Evolutionary conservation across 2,329 filamentous ascomycete species (phyloP), one percentile per base, ranked within the genome.

Genomic region (Aureobasidium sp.): DNA sequence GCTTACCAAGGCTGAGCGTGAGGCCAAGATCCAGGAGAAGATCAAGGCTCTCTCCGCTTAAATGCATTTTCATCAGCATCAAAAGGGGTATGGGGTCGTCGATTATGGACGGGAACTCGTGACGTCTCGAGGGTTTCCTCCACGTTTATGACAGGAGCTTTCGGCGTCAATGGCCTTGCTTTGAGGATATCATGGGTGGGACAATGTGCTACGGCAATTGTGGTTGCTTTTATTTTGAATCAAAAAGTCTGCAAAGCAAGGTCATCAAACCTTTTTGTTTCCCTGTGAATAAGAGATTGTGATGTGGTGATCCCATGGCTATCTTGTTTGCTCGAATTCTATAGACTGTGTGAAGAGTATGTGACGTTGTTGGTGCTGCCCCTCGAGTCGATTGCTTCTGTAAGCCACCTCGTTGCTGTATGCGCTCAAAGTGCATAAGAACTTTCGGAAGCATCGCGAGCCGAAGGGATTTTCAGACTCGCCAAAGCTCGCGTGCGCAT

Each of bases 21-120:
- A 88, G 76, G 82, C 86, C 79, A 85, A 87, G 70, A 85, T 99
- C 79, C 85, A 95, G 86, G 85, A 87, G 77, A 95, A 89, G 85
- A 99, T 99, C 82, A 86, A 88, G 76, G 83, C 88, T 80, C 83
- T 96, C 73, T 40, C 54, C 33, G 54, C 62, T 44, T 63, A 63
- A 63, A 57, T 53, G 62, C 40, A 53, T 54, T 31, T 35, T 8
- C 14, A 48, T 31, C 40, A 62, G 40, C 49, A 62, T 62, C 60
- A 62, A 62, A 62, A 62, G 50, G 49, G 49, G 57, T 60, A 52
- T 52, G 57, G 45, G 57, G 47, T 60, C 56, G 47, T 50, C 33
- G 33, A 58, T 24, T 37, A 22, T 37, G 42, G 31, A 45, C 22
- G 54, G 40, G 19, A 40, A 35, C 45, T 61, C 35, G 37, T 52